These are phyloP conservation scores for Arthrobotrys entomopaga DNA, from an alignment of 2,329 filamentous ascomycete genomes.

Conservation along the genomic window DNA sequence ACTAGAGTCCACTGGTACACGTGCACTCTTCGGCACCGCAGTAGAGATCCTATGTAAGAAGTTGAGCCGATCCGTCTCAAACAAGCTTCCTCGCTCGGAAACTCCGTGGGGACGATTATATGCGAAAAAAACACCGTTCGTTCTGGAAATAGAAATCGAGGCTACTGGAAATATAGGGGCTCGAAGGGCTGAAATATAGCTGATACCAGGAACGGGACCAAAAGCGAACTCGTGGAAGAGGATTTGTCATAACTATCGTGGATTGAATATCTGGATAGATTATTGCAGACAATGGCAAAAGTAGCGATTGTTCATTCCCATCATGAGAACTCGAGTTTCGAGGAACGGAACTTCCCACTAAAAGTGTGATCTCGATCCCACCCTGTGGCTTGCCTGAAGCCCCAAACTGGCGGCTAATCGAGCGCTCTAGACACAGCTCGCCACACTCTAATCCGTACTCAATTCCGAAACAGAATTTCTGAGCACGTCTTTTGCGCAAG, in stretches of 20 bases:
- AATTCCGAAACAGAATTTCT: background rate
- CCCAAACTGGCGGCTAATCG: slow-evolving; percentile 27
- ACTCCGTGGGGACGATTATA: no score
- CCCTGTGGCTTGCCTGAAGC: slow-evolving; percentile 17
- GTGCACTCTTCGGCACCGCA: background rate
- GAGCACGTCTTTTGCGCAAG: slow-evolving; percentile 29
- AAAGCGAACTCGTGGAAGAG: background rate
- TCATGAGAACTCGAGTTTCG: background rate
- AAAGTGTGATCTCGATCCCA: slow-evolving; percentile 7
- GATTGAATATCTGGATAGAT: background rate
- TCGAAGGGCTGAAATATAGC: no score
- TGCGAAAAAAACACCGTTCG: no score
- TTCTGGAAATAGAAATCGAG: no score
- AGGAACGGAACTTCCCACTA: slow-evolving; percentile 22
- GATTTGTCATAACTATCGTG: background rate
- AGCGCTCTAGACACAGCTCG: slow-evolving; percentile 40
- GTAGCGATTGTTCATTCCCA: background rate
- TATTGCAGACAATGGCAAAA: background rate
- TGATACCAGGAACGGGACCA: background rate
- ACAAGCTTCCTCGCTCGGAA: no score
- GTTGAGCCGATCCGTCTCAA: background rate
- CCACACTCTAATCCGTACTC: slow-evolving; percentile 43
- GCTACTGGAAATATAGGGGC: no score
- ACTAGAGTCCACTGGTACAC: background rate
- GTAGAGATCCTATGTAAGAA: background rate